Conservation (phyloP, 225 moss, liverwort and hornwort genomes). For the Bryum argenteum region DNA sequence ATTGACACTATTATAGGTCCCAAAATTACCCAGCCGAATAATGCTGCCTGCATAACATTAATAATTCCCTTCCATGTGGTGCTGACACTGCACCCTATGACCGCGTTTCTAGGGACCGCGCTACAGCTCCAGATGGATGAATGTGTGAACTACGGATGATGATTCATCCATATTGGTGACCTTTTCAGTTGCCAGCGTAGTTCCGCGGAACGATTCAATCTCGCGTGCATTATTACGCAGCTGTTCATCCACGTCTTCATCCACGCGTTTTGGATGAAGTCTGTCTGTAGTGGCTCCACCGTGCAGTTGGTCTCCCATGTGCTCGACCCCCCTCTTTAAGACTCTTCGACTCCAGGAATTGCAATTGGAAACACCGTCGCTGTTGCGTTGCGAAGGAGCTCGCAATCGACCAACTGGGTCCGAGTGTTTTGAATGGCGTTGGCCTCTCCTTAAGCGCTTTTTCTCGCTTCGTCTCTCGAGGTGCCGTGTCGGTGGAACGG, state of each 20-base stretch:
- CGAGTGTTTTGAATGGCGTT: conserved; percentile 14
- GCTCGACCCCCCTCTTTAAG: not conserved
- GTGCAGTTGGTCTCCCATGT: not conserved
- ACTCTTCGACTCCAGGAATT: not conserved
- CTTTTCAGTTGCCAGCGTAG: not conserved
- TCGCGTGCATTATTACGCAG: conserved; percentile 19
- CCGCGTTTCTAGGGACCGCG: not conserved
- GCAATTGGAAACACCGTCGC: not conserved
- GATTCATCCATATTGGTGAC: too few species aligned
- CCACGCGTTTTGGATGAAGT: not conserved
- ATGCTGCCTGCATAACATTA: conserved; percentile 5
- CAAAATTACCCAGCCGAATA: not conserved
- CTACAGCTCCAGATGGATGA: too few species aligned
- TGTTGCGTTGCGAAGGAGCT: not conserved
- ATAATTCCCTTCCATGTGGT: not conserved
- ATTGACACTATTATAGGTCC: too few species aligned
- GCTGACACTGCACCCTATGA: not conserved
- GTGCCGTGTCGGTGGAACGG: not conserved
- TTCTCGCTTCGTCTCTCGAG: not conserved
- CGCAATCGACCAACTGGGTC: too few species aligned
- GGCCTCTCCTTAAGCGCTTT: not conserved
- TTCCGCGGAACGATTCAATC: not conserved
- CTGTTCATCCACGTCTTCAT: not conserved
- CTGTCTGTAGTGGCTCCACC: not conserved
- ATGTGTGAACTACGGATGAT: too few species aligned